Base-by-base conservation (phyloP, 108 stramenopile species). In the Skeletonema tropicum region DNA sequence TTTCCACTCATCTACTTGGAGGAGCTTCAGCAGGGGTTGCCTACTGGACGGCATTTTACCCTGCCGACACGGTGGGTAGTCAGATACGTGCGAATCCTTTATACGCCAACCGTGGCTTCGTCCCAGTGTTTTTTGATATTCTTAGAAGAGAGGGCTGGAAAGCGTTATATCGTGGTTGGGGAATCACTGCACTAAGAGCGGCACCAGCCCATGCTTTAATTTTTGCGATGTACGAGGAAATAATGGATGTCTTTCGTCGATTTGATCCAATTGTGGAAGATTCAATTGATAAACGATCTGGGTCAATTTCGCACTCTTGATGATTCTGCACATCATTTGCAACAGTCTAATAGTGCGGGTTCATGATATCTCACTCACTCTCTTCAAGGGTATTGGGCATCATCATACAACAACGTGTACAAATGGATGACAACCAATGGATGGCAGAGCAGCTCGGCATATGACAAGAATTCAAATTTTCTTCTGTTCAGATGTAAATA, bases 1-100 rank as follows among this genome's bases (percentile, higher is more conserved):
- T 68, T 1, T 63, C 73, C 13, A 77, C 77, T 19, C 85, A 85
- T 71, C 52, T 82, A 13, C 52, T 82, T 11, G 85, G 85, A 32
- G 84, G 84, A 35, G 84, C 84, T 15, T 25, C 72, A 10, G 80
- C 84, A 0, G 84, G 84, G 6, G 84, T 82, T 23, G 80, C 79
- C 1, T 85, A 85, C 45, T 85, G 84, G 84, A 85, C 84, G 13
- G 84, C 84, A 0, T 85, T 85, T 48, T 85, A 85, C 64, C 84
- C 84, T 19, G 84, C 84, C 14, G 84, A 85, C 31, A 85, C 84
- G 13, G 80, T 85, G 19, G 80, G 80, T 17, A 69, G 66, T 41
- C 75, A 68, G 35, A 80, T 85, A 15, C 76, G 80, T 6, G 76
- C 80, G 6, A 82, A 77, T 78, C 80, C 80, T 12, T 26, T 49